A percentile compares a stretch with the other conserved stretches of the same genome.
These are phyloP conservation scores for Tagetes erecta DNA, from an alignment of 129 eudicot genomes.

Conservation along the genomic window DNA sequence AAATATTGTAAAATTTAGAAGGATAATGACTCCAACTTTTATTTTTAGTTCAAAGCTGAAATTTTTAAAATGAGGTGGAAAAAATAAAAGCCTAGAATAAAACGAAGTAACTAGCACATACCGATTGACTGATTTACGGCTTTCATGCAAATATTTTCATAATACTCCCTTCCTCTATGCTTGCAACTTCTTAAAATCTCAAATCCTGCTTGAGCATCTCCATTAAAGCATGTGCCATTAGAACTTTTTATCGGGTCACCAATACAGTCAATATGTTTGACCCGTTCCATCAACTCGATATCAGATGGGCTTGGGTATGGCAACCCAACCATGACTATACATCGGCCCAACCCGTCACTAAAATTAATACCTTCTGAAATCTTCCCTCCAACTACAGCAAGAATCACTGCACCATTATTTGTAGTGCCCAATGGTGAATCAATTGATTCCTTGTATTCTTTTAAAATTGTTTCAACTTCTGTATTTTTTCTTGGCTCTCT, in stretches of 20 bases:
- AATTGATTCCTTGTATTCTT: slow-evolving; percentile 75
- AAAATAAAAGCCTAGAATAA: not conserved
- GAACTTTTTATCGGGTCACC: slow-evolving; percentile 32
- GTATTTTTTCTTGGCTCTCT: slow-evolving; percentile 88
- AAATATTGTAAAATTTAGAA: not conserved
- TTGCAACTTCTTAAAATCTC: slow-evolving; percentile 77
- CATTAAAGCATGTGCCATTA: slow-evolving; percentile 29
- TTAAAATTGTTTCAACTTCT: slow-evolving; percentile 71
- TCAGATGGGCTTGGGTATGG: slow-evolving; percentile 98
- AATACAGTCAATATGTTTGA: slow-evolving; percentile 85
- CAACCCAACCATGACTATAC: slow-evolving; percentile 96
- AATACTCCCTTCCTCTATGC: slow-evolving; percentile 85
- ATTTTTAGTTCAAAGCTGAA: not conserved
- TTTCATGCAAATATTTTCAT: slow-evolving; percentile 98
- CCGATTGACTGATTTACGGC: slow-evolving; percentile 96
- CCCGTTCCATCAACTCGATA: slow-evolving; percentile 80
- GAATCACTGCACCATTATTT: slow-evolving; percentile 67
- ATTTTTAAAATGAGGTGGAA: not conserved
- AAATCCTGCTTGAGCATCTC: slow-evolving; percentile 67
- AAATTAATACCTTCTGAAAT: slow-evolving; percentile 98
- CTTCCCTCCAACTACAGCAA: slow-evolving; percentile 97
- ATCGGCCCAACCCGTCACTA: slow-evolving; percentile 94
- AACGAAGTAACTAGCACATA: slow-evolving; percentile 24
- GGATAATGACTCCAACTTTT: not conserved
- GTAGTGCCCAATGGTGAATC: slow-evolving; percentile 34